Evolutionary conservation across 208 protist species (phyloP).

Genomic region (Vickermania spadyakhi): DNA sequence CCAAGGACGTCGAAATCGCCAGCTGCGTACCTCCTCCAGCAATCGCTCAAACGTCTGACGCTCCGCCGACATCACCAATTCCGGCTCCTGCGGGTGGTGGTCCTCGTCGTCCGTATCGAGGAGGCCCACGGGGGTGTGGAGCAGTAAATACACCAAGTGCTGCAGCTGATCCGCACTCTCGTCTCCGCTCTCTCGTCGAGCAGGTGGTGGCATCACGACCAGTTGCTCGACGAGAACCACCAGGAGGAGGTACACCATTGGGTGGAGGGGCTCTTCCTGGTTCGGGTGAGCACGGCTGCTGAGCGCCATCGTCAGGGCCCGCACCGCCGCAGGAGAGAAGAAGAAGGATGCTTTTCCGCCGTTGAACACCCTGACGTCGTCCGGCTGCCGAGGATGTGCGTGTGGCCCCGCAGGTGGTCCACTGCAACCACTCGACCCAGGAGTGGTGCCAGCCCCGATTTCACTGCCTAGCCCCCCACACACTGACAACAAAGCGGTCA

Average conservation of each 20-base stretch:
- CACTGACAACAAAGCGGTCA: background rate
- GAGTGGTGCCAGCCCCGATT: background rate
- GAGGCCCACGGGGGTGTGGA: background rate
- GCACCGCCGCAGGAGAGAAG: background rate
- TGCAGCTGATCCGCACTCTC: too few species aligned
- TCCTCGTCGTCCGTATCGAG: too few species aligned
- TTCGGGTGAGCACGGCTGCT: background rate
- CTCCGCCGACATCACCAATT: background rate
- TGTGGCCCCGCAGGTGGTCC: too few species aligned
- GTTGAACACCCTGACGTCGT: too few species aligned
- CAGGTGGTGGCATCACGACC: background rate
- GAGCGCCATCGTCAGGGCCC: background rate
- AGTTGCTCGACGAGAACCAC: background rate
- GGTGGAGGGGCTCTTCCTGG: background rate
- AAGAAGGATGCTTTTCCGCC: too few species aligned
- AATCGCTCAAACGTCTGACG: background rate
- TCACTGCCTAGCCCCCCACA: background rate
- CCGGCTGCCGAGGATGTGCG: too few species aligned
- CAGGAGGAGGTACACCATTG: background rate
- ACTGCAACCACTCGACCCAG: too few species aligned
- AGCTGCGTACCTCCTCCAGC: background rate
- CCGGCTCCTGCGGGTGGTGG: background rate
- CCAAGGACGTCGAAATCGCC: background rate
- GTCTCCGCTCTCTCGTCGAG: background rate
- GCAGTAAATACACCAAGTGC: background rate